Conservation (phyloP, 129 eudicot species). For the Apium graveolens region DNA sequence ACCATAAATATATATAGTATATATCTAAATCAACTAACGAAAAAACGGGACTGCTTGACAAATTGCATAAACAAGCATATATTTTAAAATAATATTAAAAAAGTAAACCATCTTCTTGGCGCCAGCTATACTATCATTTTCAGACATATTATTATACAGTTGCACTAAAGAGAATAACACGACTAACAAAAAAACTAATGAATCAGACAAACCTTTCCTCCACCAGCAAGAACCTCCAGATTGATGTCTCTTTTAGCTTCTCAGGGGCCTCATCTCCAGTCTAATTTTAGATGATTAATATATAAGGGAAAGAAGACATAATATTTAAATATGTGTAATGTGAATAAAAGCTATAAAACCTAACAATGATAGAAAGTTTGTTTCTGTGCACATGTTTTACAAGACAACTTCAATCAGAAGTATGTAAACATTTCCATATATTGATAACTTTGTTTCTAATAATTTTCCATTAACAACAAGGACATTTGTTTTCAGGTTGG, state of each 20-base stretch:
- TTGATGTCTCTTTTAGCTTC: constrained; percentile 45
- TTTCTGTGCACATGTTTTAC: neutral
- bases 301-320: constrained; percentile 1
- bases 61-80: neutral
- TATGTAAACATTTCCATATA: constrained; percentile 69
- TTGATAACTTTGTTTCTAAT: constrained; percentile 55
- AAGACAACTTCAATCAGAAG: constrained; percentile 7
- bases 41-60: neutral
- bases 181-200: neutral
- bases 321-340: neutral
- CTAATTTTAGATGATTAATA: constrained; percentile 24
- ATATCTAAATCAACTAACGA: too few species aligned
- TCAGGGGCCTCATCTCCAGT: constrained; percentile 39
- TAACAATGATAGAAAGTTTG: neutral
- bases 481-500: constrained; percentile 52
- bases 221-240: constrained; percentile 85
- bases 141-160: neutral
- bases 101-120: too few species aligned
- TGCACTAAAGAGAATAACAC: neutral
- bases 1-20: neutral
- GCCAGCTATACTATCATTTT: neutral
- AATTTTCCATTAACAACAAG: constrained; percentile 72
- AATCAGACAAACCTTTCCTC: constrained; percentile 80
- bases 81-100: neutral
- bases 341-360: neutral